Conservation (phyloP, 1,139 yeast species). For the Protomyces arabidopsidicola region DNA sequence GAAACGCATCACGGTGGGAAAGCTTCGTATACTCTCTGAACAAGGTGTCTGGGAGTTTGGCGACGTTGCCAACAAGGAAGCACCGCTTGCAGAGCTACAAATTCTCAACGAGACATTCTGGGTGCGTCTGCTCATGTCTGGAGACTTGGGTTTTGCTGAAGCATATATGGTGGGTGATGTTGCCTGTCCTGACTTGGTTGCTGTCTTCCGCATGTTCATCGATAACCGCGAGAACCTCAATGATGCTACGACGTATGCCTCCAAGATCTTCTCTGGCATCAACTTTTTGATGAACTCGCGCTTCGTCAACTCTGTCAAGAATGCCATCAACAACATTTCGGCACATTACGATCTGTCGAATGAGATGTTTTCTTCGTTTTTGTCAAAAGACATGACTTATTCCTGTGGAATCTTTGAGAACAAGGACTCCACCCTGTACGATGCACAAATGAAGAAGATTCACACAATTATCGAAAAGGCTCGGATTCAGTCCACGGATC, state of each 20-base stretch:
- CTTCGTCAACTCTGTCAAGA: constrained; percentile 25
- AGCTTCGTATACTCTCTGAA: constrained; percentile 14
- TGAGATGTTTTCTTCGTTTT: constrained; percentile 23
- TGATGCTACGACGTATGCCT: constrained; percentile 25
- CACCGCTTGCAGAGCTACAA: constrained; percentile 20
- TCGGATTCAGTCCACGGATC: constrained; percentile 12
- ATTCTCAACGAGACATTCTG: constrained; percentile 23
- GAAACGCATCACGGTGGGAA: constrained; percentile 22
- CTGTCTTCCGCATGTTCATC: constrained; percentile 25
- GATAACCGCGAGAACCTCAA: constrained; percentile 20
- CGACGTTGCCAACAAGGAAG: constrained; percentile 12
- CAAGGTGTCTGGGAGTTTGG: constrained; percentile 27
- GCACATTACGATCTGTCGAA: constrained; percentile 25
- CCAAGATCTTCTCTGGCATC: constrained; percentile 26
- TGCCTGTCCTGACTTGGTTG: constrained; percentile 23
- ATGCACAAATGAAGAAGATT: constrained; percentile 22
- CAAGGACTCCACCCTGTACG: constrained; percentile 11
- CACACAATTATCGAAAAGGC: constrained; percentile 21
- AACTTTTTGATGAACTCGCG: constrained; percentile 25
- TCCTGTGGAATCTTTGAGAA: constrained; percentile 23
- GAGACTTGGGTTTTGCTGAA: constrained; percentile 24
- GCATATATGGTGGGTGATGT: constrained; percentile 27
- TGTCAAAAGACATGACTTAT: constrained; percentile 26
- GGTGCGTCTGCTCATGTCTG: constrained; percentile 25
- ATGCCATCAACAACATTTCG: constrained; percentile 26